Conservation (phyloP, 495 filamentous ascomycete species). For the Astrocystis sublimbata region DNA sequence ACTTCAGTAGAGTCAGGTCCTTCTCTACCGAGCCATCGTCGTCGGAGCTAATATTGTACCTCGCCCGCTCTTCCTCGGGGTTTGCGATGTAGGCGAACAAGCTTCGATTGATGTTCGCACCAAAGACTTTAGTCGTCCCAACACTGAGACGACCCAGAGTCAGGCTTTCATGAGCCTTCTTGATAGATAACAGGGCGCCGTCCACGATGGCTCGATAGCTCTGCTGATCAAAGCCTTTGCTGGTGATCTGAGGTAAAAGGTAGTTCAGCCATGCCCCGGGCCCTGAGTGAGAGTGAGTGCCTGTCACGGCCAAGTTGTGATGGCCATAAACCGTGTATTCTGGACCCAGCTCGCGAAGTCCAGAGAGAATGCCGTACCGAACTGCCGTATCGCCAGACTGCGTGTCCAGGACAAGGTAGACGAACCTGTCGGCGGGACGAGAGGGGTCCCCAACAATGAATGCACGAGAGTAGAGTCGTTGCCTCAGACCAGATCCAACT, state of each 20-base stretch:
- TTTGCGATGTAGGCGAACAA: constrained; percentile 91
- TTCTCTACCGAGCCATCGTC: constrained; percentile 80
- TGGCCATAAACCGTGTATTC: constrained; percentile 75
- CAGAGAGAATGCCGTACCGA: constrained; percentile 78
- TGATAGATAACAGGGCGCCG: constrained; percentile 78
- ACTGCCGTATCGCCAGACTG: constrained; percentile 90
- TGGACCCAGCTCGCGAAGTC: constrained; percentile 63
- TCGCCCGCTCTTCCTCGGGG: constrained; percentile 71
- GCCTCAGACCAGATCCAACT: constrained; percentile 81
- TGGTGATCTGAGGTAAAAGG: constrained; percentile 90
- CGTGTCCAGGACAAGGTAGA: constrained; percentile 87
- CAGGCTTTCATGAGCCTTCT: constrained; percentile 75
- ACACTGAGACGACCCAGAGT: constrained; percentile 70
- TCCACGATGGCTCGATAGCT: constrained; percentile 90
- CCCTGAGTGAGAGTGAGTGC: constrained; percentile 92
- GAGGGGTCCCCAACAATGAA: constrained; percentile 80
- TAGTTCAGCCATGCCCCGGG: constrained; percentile 97
- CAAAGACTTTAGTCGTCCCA: constrained; percentile 71
- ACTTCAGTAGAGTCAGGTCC: constrained; percentile 78
- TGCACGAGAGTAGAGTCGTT: constrained; percentile 84
- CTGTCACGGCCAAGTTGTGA: constrained; percentile 85
- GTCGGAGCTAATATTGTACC: constrained; percentile 60
- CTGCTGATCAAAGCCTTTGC: constrained; percentile 83
- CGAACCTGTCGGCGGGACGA: constrained; percentile 69
- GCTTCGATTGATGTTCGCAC: constrained; percentile 88